Conservation (phyloP, 2,329 filamentous ascomycete species). For the Eutypella sp. region DNA sequence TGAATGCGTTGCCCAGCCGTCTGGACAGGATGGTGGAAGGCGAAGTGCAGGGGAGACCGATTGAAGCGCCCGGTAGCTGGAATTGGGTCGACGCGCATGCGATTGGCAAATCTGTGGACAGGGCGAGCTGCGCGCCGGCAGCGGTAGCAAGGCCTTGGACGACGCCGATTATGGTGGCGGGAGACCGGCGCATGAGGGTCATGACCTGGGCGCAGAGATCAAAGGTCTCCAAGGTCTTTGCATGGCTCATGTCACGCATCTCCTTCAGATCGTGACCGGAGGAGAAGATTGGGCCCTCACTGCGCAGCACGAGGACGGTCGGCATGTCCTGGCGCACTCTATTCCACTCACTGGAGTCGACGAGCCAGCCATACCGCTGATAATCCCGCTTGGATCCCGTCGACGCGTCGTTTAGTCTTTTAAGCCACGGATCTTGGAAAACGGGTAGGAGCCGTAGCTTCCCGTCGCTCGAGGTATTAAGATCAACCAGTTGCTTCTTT, state of each 20-base stretch:
- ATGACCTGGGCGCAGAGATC: conserved; percentile 27
- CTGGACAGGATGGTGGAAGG: conserved; percentile 23
- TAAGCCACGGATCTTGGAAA: conserved; percentile 18
- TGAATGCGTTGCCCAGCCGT: conserved; percentile 17
- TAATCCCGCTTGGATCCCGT: conserved; percentile 2
- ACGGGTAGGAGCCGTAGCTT: conserved; percentile 21
- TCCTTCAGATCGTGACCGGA: conserved; percentile 29
- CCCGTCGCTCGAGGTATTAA: conserved; percentile 17
- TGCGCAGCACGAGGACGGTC: conserved; percentile 28
- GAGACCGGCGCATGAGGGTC: conserved; percentile 26
- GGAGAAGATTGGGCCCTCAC: conserved; percentile 23
- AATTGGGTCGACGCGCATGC: conserved; percentile 17
- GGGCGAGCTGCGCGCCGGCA: conserved; percentile 29
- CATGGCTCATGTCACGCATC: conserved; percentile 8
- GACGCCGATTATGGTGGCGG: conserved; percentile 24
- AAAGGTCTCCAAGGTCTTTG: conserved; percentile 18
- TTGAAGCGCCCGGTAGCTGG: conserved; percentile 23
- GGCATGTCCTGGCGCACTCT: conserved; percentile 17
- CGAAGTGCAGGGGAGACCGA: conserved; percentile 29
- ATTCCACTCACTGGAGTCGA: conserved; percentile 19
- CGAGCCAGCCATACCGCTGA: conserved; percentile 20
- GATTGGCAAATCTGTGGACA: conserved; percentile 25
- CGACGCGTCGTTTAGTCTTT: conserved; percentile 8
- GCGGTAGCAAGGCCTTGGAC: conserved; percentile 28
- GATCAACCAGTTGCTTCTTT: conserved; percentile 17